Conservation (phyloP, 163 green algal species). For the Botryococcus braunii region DNA sequence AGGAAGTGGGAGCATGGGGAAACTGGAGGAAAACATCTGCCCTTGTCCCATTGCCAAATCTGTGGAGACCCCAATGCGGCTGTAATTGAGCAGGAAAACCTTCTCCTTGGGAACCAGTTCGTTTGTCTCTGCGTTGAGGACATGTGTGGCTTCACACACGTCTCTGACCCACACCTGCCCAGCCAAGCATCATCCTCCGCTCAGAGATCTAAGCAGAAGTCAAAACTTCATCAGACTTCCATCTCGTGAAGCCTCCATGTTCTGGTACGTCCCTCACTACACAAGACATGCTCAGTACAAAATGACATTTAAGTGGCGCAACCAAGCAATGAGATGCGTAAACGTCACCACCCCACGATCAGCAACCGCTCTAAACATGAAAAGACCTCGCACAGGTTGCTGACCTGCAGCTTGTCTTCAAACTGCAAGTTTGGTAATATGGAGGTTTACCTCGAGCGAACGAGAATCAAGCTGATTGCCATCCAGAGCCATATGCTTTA, state of each 20-base stretch:
- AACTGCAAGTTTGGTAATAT: not conserved
- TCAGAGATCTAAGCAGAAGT: not conserved
- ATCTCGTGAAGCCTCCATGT: not conserved
- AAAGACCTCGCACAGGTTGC: not conserved
- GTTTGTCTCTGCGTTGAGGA: slow-evolving; percentile 5
- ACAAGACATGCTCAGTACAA: not conserved
- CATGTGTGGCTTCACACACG: slow-evolving; percentile 6
- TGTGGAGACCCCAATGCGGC: slow-evolving; percentile 9
- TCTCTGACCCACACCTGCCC: slow-evolving; percentile 10
- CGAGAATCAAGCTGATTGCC: slow-evolving; percentile 8
- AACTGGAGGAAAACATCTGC: too few relatives aligned
- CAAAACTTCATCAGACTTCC: not conserved
- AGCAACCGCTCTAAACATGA: not conserved
- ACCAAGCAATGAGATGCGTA: not conserved
- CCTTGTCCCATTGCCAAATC: too few relatives aligned
- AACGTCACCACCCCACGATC: not conserved
- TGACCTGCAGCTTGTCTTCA: not conserved
- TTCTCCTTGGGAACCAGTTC: slow-evolving; percentile 4
- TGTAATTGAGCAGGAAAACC: slow-evolving; percentile 13
- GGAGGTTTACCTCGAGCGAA: slow-evolving; percentile 3
- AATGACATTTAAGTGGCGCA: not conserved
- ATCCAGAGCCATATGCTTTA: slow-evolving; percentile 22
- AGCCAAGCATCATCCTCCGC: not conserved
- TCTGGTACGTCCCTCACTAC: not conserved
- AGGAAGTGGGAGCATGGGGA: too few relatives aligned